Evolutionary conservation across 73 alveolate genomes (phyloP).

Genomic region (Paramecium bursaria): DNA sequence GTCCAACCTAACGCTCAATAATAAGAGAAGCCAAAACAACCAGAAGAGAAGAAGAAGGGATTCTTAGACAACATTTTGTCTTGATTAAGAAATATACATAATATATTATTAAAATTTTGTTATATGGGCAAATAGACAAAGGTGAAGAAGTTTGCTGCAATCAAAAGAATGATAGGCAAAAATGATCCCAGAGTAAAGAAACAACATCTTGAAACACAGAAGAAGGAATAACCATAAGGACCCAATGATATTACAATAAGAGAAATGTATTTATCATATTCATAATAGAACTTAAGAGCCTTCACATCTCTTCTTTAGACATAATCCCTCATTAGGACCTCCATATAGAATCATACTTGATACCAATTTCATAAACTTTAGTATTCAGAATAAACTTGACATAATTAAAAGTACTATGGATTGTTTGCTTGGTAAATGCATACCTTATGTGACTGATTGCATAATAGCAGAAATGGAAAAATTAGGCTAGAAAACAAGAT

Average conservation of each 20-base stretch:
- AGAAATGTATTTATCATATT: conserved; percentile 21
- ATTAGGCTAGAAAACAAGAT: conserved; percentile 97
- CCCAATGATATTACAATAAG: conserved; percentile 65
- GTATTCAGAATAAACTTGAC: conserved; percentile 98
- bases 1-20: neutral
- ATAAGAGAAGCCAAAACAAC: neutral
- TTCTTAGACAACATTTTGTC: neutral
- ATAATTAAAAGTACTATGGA: conserved; percentile 97
- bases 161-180: conserved; percentile 92
- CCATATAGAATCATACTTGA: conserved; percentile 97
- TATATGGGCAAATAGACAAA: conserved; percentile 94
- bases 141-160: conserved; percentile 95
- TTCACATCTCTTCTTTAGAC: conserved; percentile 86
- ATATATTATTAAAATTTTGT: neutral
- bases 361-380: conserved; percentile 99
- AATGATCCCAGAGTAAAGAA: conserved; percentile 90
- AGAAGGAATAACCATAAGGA: conserved; percentile 67
- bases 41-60: neutral
- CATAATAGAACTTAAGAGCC: conserved; percentile 66
- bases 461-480: conserved; percentile 98
- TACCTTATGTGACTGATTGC: conserved; percentile 99
- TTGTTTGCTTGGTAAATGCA: conserved; percentile 97
- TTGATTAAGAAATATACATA: too few species aligned
- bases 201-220: conserved; percentile 76
- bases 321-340: conserved; percentile 95